A percentile compares a stretch with the other conserved stretches of the same genome.
phyloP scores from a whole-genome alignment of 2,329 filamentous ascomycete species.

The Cladorrhinum sp. region DNA sequence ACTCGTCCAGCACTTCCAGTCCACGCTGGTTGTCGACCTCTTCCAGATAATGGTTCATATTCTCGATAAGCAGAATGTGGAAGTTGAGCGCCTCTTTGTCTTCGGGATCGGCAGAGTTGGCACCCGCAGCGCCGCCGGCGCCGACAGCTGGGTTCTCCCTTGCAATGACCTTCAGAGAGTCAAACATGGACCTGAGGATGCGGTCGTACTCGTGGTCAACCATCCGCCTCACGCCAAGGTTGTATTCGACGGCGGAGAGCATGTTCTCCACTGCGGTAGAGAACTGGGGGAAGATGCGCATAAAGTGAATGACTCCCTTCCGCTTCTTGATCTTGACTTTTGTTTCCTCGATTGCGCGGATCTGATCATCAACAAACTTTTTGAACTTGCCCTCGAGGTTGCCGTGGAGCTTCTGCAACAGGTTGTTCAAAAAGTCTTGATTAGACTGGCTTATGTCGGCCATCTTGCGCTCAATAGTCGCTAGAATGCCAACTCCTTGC shows the following conservation, averaged over 20 bases:
- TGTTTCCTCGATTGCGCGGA: conserved; percentile 93
- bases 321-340: conserved; percentile 99
- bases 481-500: conserved; percentile 86
- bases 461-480: conserved; percentile 74
- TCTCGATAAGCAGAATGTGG: conserved; percentile 95
- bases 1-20: conserved; percentile 75
- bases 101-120: conserved; percentile 58
- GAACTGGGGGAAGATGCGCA: conserved; percentile 89
- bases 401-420: conserved; percentile 75
- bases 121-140: conserved; percentile 33
- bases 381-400: conserved; percentile 73
- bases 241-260: conserved; percentile 57
- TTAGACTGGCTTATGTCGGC: conserved; percentile 81
- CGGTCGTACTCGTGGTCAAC: conserved; percentile 86
- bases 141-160: conserved; percentile 59
- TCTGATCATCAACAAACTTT: conserved; percentile 91
- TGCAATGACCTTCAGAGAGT: conserved; percentile 92
- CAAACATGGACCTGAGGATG: conserved; percentile 94
- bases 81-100: conserved; percentile 97
- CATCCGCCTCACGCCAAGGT: conserved; percentile 65
- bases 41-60: conserved; percentile 97
- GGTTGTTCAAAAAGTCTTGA: conserved; percentile 80
- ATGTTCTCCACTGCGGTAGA: conserved; percentile 81
- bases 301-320: conserved; percentile 93
- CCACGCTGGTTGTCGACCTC: conserved; percentile 76